Evolutionary conservation across 2,329 filamentous ascomycete genomes (phyloP).

Genomic region (Arthrinium puccinioides): DNA sequence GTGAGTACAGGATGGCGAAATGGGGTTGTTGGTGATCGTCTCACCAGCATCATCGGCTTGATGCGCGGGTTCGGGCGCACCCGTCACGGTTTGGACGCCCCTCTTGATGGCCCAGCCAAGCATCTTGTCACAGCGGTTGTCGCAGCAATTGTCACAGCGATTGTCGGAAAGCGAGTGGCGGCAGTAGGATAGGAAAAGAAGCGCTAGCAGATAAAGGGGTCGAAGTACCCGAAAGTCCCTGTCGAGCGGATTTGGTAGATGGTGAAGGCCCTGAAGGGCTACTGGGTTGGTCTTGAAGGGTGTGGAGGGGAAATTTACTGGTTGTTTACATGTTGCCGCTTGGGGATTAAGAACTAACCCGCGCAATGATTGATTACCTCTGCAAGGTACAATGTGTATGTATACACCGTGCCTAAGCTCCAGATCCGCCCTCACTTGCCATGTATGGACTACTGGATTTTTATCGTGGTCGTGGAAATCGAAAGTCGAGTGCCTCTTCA

Average conservation of each 20-base stretch:
- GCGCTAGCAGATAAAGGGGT: not conserved
- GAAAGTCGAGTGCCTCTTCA: too few species aligned
- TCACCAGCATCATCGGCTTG: slow-evolving; percentile 16
- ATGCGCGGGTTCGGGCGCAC: slow-evolving; percentile 22
- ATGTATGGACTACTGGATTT: too few species aligned
- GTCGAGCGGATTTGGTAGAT: not conserved
- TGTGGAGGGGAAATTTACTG: not conserved
- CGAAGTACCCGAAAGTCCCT: not conserved
- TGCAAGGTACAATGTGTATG: too few species aligned
- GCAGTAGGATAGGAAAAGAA: not conserved
- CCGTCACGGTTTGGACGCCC: slow-evolving; percentile 31
- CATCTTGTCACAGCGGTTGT: too few species aligned
- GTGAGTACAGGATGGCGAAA: not conserved
- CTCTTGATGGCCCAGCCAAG: slow-evolving; percentile 53
- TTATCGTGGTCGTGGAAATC: too few species aligned
- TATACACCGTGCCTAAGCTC: too few species aligned
- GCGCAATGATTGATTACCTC: too few species aligned
- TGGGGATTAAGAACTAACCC: too few species aligned
- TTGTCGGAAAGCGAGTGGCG: not conserved
- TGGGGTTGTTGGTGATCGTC: not conserved
- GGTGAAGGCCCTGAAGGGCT: not conserved
- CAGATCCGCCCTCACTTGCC: too few species aligned
- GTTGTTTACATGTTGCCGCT: slow-evolving; percentile 1
- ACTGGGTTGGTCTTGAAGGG: not conserved
- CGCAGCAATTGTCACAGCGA: not conserved